Conservation (phyloP, 306 rosid species). For the Begonia masoniana region DNA sequence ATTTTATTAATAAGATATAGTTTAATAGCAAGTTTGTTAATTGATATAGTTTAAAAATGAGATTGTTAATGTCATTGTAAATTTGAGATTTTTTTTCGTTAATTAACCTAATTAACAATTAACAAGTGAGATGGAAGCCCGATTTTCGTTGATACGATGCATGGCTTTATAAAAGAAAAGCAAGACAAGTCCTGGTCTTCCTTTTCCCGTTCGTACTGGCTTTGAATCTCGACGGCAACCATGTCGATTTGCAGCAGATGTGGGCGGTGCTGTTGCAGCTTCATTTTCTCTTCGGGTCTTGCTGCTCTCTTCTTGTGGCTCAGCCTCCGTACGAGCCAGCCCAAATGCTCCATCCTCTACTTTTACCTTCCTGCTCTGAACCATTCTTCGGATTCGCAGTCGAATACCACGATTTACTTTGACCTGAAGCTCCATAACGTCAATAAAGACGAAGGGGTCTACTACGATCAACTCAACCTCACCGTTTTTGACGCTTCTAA, state of each 20-base stretch:
- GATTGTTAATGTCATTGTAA: too few relatives aligned
- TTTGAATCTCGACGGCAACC: background rate
- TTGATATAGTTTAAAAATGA: too few relatives aligned
- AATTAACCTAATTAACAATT: too few relatives aligned
- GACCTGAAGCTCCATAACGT: constrained; percentile 23
- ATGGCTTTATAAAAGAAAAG: too few relatives aligned
- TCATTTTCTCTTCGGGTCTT: constrained; percentile 20
- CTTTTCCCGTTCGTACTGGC: background rate
- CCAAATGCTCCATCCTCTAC: constrained; percentile 23
- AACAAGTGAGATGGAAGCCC: too few relatives aligned
- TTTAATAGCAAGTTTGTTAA: too few relatives aligned
- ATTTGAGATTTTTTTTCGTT: too few relatives aligned
- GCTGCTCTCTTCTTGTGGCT: constrained; percentile 32
- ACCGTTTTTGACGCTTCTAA: constrained; percentile 15
- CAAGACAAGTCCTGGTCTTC: background rate
- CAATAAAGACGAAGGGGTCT: constrained; percentile 62
- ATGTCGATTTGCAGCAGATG: constrained; percentile 20
- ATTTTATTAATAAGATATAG: too few relatives aligned
- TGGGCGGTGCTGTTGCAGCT: constrained; percentile 20
- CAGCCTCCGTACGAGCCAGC: constrained; percentile 37
- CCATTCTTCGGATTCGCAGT: constrained; percentile 20
- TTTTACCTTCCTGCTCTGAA: constrained; percentile 69
- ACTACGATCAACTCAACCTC: constrained; percentile 44
- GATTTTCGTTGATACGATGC: too few relatives aligned
- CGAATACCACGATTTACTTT: constrained; percentile 29